Base-by-base conservation (phyloP, 441 rosid species). In the Euphorbia schlechtendalii region DNA sequence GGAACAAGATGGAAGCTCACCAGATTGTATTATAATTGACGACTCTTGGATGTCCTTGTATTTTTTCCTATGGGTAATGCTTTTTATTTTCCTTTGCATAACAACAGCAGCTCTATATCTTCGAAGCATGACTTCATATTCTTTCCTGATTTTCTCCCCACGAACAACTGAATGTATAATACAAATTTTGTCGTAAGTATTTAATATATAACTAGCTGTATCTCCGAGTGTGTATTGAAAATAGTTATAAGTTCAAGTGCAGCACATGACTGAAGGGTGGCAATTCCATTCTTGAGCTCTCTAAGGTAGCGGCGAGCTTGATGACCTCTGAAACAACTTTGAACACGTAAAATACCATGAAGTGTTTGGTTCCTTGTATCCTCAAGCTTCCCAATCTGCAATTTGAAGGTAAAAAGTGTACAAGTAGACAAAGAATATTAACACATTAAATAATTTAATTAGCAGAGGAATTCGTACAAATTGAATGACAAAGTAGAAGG, bases 331-430 rank as follows among this genome's bases (percentile, higher is more conserved):
- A 95, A 95, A 79, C 87, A 85, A 77, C 96, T 95, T 76, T 95
- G 99, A 38, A 92, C 96, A 46, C 93, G 89, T 74, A 95, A 81
- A 75, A 95, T 85, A 40, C 98, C 97, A 73, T 88, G 96, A 61
- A 95, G 95, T 34, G 99, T 95, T 53, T 80, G 96, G 77, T 88
- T 92, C 73, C 98, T 88, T 55, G 99, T 89, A 70, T 95, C 99
- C 72, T 95, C 99, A 68, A 95, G 99, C 74, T 88, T 81, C 40
- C 99, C 99, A 71, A 95, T 92, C 99, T 95, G 88, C 24, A 27
- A 25, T 2, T 30, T 38, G 10, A 67, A 24, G 62, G 14, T 11
- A 43, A n/a, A n/a, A n/a, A n/a, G n/a, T n/a, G n/a, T n/a, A n/a
- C n/a, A n/a, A n/a, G n/a, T n/a, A n/a, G n/a, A n/a, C n/a, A n/a